Percentiles rank a stretch among this genome's conserved stretches.
Evolutionary conservation across 2,329 filamentous ascomycete genomes (phyloP).

Genomic region (Talaromyces piceae): DNA sequence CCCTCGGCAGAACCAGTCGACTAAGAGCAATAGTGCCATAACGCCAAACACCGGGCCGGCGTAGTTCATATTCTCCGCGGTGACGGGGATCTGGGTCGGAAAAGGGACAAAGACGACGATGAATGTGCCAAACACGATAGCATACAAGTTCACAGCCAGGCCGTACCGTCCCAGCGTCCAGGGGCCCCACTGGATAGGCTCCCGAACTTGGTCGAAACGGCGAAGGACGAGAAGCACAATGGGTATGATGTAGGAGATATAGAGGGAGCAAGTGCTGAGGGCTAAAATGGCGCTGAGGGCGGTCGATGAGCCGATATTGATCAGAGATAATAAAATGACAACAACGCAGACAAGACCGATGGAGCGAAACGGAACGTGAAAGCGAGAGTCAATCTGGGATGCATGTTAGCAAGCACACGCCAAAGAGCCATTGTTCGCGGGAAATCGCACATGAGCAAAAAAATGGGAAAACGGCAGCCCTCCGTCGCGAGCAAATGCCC

Average conservation of each 20-base stretch:
- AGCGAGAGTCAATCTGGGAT: constrained; percentile 17
- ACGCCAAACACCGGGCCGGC: constrained; percentile 26
- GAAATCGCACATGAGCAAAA: constrained; percentile 18
- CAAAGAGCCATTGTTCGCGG: background rate
- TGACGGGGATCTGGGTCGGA: constrained; percentile 21
- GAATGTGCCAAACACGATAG: constrained; percentile 26
- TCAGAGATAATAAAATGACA: constrained; percentile 27
- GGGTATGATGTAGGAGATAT: constrained; percentile 34
- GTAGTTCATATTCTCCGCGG: constrained; percentile 33
- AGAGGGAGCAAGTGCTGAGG: constrained; percentile 31
- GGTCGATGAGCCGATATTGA: constrained; percentile 34
- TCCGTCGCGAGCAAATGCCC: constrained; percentile 45
- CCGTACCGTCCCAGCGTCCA: constrained; percentile 16
- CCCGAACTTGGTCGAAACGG: constrained; percentile 19
- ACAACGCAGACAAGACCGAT: constrained; percentile 27
- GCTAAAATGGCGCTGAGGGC: constrained; percentile 35
- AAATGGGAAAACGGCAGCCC: constrained; percentile 30
- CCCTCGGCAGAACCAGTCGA: constrained; percentile 10
- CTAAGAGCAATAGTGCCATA: constrained; percentile 13
- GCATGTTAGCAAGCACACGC: background rate
- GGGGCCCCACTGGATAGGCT: constrained; percentile 19
- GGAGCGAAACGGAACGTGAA: constrained; percentile 29
- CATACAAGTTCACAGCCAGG: constrained; percentile 26
- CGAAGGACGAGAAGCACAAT: constrained; percentile 28
- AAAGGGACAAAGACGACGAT: constrained; percentile 27